phyloP scores from a whole-genome alignment of 352 stramenopile species.

The Globisporangium orthogonon region DNA sequence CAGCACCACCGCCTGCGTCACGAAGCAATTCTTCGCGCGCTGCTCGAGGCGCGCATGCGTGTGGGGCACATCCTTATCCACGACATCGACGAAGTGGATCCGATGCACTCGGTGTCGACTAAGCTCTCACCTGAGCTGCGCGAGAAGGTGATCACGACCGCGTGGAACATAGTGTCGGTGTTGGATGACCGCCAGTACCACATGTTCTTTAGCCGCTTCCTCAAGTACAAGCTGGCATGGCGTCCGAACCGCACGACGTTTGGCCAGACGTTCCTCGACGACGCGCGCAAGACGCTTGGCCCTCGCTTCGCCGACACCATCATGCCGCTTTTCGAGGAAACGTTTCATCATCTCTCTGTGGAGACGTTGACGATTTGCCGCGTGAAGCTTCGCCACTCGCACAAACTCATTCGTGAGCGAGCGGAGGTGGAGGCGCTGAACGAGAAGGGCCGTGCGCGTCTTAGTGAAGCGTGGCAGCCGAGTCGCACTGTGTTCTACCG shows the following conservation, averaged over 20 bases:
- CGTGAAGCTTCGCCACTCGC: conserved; percentile 65
- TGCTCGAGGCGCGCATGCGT: conserved; percentile 81
- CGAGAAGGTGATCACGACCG: conserved; percentile 74
- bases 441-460: conserved; percentile 25
- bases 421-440: conserved; percentile 40
- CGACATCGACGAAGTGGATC: conserved; percentile 74
- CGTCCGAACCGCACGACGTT: conserved; percentile 72
- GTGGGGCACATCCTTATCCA: conserved; percentile 79
- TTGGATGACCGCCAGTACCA: conserved; percentile 83
- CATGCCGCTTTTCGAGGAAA: conserved; percentile 77
- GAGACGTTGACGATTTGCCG: conserved; percentile 84
- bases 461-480: conserved; percentile 39
- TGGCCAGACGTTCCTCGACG: conserved; percentile 70
- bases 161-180: conserved; percentile 83
- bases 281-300: conserved; percentile 62
- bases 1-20: conserved; percentile 80
- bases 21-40: conserved; percentile 66
- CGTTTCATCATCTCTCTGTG: conserved; percentile 72
- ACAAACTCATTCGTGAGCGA: conserved; percentile 53
- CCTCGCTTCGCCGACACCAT: conserved; percentile 47
- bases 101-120: conserved; percentile 41
- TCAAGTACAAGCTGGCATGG: conserved; percentile 86
- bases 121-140: conserved; percentile 57
- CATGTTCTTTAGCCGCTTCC: conserved; percentile 83
- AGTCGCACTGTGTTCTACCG: conserved; percentile 71